phyloP scores from a whole-genome alignment of 768 basidiomycete genomes.

The Gyrodon lividus region DNA sequence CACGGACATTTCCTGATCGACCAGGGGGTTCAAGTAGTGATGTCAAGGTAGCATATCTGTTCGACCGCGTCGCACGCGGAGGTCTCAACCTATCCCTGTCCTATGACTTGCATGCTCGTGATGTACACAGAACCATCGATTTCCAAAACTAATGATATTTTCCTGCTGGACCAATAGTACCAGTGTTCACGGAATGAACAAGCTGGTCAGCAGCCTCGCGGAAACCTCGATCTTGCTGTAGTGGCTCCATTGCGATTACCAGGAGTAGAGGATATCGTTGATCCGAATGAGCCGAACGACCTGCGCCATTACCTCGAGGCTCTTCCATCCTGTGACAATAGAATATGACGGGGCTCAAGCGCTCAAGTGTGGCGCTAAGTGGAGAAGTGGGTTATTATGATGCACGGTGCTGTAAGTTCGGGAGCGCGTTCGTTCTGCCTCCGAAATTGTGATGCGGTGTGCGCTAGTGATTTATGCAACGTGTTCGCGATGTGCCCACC shows the following conservation, averaged over 20 bases:
- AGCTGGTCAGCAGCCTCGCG: background rate
- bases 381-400: background rate
- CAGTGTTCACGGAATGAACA: background rate
- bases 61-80: background rate
- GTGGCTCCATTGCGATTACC: background rate
- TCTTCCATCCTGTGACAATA: background rate
- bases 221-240: conserved; percentile 2
- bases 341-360: no score
- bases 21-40: no score
- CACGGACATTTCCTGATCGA: background rate
- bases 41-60: background rate
- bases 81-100: no score
- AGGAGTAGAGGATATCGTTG: background rate
- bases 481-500: background rate
- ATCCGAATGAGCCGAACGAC: background rate
- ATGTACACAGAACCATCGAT: background rate
- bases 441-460: background rate
- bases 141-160: no score
- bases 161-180: background rate
- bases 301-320: background rate
- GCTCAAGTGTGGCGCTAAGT: no score
- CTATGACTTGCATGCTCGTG: background rate
- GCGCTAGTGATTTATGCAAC: background rate
- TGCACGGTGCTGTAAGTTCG: no score
- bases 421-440: background rate